A percentile compares a stretch with the other conserved stretches of the same genome.
These are phyloP conservation scores for Nannizzia gypsea DNA, from an alignment of 2,329 filamentous ascomycete species.

Conservation along the genomic window DNA sequence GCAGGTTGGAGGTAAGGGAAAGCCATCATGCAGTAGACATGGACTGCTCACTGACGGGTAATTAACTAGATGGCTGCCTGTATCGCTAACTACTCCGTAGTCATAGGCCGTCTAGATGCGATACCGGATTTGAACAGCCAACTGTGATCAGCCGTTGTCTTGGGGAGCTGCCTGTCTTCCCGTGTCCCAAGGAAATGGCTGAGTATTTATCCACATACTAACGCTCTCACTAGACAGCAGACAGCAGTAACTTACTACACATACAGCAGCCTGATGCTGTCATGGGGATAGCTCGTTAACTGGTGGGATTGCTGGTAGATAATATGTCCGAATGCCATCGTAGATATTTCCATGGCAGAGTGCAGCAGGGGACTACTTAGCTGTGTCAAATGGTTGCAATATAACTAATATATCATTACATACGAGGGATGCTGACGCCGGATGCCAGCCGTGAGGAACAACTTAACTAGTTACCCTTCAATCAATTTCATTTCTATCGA, in stretches of 20 bases:
- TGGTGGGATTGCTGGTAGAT: neutral
- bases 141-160: neutral
- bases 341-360: neutral
- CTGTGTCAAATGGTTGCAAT: neutral
- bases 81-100: neutral
- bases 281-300: neutral
- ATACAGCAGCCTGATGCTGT: neutral
- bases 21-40: neutral
- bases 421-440: neutral
- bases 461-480: neutral
- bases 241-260: neutral
- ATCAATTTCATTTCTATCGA: neutral
- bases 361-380: neutral
- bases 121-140: neutral
- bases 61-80: neutral
- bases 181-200: neutral
- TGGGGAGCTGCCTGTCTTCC: neutral
- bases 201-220: neutral
- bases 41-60: too few species aligned
- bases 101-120: neutral
- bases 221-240: neutral
- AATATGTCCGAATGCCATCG: constrained; percentile 2
- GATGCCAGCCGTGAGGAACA: neutral
- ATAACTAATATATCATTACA: neutral
- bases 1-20: constrained; percentile 4